Evolutionary conservation across 2,329 filamentous ascomycete species (phyloP).

Genomic region (Fusarium solani-melongenae): DNA sequence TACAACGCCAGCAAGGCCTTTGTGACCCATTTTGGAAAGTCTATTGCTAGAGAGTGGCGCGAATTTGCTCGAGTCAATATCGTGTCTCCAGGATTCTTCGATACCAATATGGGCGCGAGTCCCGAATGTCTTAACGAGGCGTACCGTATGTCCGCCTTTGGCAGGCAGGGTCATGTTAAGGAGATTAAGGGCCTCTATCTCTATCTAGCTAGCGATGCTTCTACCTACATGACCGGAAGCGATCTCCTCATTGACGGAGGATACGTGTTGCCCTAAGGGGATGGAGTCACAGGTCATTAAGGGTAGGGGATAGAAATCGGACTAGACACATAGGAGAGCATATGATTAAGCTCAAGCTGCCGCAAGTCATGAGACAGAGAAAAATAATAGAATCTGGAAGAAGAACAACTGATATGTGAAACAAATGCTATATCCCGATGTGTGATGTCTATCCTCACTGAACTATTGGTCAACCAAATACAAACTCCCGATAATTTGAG

Average conservation of each 20-base stretch:
- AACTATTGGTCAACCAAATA: slow-evolving; percentile 62
- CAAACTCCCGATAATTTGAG: slow-evolving; percentile 79
- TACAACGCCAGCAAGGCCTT: slow-evolving; percentile 67
- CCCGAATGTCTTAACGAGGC: slow-evolving; percentile 56
- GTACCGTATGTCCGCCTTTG: slow-evolving; percentile 60
- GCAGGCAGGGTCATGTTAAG: slow-evolving; percentile 71
- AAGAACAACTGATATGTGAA: neutral
- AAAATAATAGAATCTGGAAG: no score
- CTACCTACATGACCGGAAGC: slow-evolving; percentile 12
- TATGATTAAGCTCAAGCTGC: no score
- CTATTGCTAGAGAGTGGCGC: slow-evolving; percentile 64
- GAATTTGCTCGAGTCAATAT: slow-evolving; percentile 67
- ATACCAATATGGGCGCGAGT: slow-evolving; percentile 62
- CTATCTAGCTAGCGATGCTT: slow-evolving; percentile 61
- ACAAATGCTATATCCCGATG: neutral
- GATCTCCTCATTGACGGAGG: slow-evolving; percentile 19
- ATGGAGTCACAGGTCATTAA: neutral
- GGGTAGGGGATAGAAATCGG: no score
- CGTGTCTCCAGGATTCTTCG: slow-evolving; percentile 59
- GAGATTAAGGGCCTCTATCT: slow-evolving; percentile 71
- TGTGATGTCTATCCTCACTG: no score
- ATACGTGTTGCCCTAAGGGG: neutral
- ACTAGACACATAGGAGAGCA: no score
- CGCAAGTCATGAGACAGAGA: no score
- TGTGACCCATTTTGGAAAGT: slow-evolving; percentile 64